Percentiles rank a stretch among this genome's conserved stretches.
Conservation (phyloP, 2,329 filamentous ascomycete genomes). For the Epichloe sp. region DNA sequence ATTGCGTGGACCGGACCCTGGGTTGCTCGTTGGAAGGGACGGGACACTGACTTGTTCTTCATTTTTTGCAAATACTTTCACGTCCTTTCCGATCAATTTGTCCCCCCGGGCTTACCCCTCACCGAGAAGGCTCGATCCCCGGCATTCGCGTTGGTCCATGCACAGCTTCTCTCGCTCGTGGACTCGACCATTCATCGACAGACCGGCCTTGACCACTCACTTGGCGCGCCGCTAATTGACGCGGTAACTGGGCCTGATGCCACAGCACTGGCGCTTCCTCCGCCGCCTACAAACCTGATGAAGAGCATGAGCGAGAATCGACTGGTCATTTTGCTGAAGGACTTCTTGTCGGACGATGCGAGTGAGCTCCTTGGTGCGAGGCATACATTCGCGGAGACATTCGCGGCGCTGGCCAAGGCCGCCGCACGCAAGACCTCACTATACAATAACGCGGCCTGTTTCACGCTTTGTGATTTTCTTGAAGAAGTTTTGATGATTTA, state of each 20-base stretch:
- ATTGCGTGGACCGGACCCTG: conserved; percentile 80
- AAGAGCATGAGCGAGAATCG: conserved; percentile 83
- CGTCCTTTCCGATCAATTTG: conserved; percentile 61
- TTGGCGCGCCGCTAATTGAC: conserved; percentile 31
- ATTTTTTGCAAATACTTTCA: conserved; percentile 85
- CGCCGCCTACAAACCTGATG: conserved; percentile 55
- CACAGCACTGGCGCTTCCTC: conserved; percentile 46
- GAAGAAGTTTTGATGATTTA: conserved; percentile 65
- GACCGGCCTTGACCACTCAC: conserved; percentile 34
- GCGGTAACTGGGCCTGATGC: conserved; percentile 47
- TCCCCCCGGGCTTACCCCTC: conserved; percentile 42
- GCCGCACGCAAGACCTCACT: conserved; percentile 63
- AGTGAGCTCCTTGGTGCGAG: conserved; percentile 31
- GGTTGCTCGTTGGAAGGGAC: conserved; percentile 74
- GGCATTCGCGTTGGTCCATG: conserved; percentile 67
- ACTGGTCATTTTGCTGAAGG: conserved; percentile 67
- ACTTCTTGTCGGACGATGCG: conserved; percentile 49
- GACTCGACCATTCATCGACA: conserved; percentile 78
- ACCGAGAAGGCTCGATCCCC: conserved; percentile 52
- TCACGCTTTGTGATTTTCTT: conserved; percentile 81
- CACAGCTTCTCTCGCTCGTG: conserved; percentile 65
- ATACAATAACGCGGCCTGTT: conserved; percentile 73
- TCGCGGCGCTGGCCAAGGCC: conserved; percentile 59
- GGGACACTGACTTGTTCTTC: conserved; percentile 81
- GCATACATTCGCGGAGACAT: conserved; percentile 63